Conservation (phyloP, 1,139 yeast genomes). For the Kodamaea plutei region DNA sequence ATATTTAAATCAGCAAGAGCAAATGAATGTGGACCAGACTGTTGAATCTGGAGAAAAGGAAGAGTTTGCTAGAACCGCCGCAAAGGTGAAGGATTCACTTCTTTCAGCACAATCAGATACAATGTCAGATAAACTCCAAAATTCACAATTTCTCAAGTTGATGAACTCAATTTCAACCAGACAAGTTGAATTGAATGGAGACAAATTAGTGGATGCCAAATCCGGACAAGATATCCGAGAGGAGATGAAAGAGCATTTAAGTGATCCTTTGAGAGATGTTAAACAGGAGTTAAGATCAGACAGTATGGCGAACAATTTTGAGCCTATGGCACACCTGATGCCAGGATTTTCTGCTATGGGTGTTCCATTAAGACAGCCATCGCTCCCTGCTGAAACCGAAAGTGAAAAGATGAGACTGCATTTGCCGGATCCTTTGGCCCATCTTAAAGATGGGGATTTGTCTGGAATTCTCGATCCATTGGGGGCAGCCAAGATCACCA, state of each 20-base stretch:
- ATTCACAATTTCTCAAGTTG: slow-evolving; percentile 38
- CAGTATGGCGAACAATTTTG: background rate
- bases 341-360: background rate
- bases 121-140: slow-evolving; percentile 32
- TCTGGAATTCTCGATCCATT: slow-evolving; percentile 27
- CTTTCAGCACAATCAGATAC: slow-evolving; percentile 17
- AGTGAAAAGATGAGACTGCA: slow-evolving; percentile 15
- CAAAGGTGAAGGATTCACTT: slow-evolving; percentile 35
- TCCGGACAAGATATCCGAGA: slow-evolving; percentile 18
- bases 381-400: background rate
- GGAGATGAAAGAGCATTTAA: slow-evolving; percentile 4
- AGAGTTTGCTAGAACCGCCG: slow-evolving; percentile 41
- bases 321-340: background rate
- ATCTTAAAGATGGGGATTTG: slow-evolving; percentile 38
- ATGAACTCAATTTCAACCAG: slow-evolving; percentile 38
- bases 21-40: slow-evolving; percentile 5
- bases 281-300: background rate
- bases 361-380: background rate
- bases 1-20: slow-evolving; percentile 20
- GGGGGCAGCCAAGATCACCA: slow-evolving; percentile 39
- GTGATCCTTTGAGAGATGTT: slow-evolving; percentile 3
- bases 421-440: slow-evolving; percentile 46
- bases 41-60: slow-evolving; percentile 24
- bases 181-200: slow-evolving; percentile 39
- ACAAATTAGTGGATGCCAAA: slow-evolving; percentile 29